Conservation (phyloP, 1,284 basidiomycete species). For the Neotropicomus parvogracilis region DNA sequence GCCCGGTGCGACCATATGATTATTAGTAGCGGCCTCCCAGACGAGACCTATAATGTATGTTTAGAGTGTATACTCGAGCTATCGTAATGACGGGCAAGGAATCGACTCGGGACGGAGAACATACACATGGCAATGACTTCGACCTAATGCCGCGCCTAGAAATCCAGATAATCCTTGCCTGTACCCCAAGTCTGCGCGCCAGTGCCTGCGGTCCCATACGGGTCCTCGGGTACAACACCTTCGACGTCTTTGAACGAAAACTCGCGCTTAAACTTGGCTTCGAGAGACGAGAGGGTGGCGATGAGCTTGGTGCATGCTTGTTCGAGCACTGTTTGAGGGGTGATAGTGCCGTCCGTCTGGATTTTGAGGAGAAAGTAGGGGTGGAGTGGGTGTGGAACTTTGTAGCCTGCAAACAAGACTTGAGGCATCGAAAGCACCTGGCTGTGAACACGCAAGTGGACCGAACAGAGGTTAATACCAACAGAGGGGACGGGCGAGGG, state of each 20-base stretch:
- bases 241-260: slow-evolving; percentile 72
- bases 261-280: slow-evolving; percentile 73
- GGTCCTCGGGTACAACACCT: slow-evolving; percentile 50
- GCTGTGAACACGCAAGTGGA: slow-evolving; percentile 40
- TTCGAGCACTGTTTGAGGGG: slow-evolving; percentile 83
- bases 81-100: not conserved
- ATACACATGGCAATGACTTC: not conserved
- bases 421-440: slow-evolving; percentile 84
- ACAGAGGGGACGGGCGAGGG: not conserved
- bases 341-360: slow-evolving; percentile 87
- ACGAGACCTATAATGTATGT: not conserved
- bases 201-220: slow-evolving; percentile 48
- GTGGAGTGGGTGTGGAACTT: slow-evolving; percentile 94
- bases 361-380: slow-evolving; percentile 93
- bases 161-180: slow-evolving; percentile 66
- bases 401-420: slow-evolving; percentile 95
- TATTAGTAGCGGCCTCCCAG: not conserved
- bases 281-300: slow-evolving; percentile 63
- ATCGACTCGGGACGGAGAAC: not conserved
- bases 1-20: no score
- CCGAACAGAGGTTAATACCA: slow-evolving; percentile 1
- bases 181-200: slow-evolving; percentile 40
- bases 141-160: slow-evolving; percentile 35
- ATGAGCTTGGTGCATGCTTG: slow-evolving; percentile 84
- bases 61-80: not conserved